Evolutionary conservation across 495 filamentous ascomycete species (phyloP).

Genomic region (Copromyces sp.): DNA sequence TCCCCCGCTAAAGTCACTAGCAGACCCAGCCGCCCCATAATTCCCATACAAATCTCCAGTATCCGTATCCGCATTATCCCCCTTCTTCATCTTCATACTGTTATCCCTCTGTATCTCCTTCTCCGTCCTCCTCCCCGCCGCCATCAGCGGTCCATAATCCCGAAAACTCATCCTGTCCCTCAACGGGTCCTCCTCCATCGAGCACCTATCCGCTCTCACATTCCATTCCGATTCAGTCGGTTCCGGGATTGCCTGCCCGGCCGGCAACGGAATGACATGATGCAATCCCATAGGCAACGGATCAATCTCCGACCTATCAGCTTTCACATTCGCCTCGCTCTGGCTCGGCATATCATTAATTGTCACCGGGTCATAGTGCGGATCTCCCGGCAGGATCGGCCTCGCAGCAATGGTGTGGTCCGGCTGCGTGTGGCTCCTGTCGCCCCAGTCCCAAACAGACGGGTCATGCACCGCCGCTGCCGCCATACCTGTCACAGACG

Average conservation of each 20-base stretch:
- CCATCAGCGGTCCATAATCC: not conserved
- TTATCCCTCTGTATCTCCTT: not conserved
- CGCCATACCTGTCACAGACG: no score
- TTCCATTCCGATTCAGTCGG: constrained; percentile 17
- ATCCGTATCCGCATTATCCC: no score
- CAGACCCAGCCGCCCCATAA: not conserved
- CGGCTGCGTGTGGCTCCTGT: not conserved
- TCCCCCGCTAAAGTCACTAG: not conserved
- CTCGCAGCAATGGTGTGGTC: not conserved
- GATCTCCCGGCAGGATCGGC: not conserved
- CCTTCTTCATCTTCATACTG: no score
- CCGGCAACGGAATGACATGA: constrained; percentile 9
- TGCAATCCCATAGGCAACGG: constrained; percentile 16
- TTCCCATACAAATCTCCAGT: not conserved
- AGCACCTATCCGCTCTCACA: constrained; percentile 11
- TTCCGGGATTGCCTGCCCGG: constrained; percentile 6
- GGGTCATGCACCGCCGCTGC: not conserved
- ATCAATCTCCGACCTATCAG: constrained; percentile 11
- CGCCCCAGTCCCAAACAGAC: not conserved
- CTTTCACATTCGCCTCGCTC: constrained; percentile 19
- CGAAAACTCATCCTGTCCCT: not conserved
- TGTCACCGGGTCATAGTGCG: not conserved
- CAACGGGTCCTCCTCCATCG: constrained; percentile 11
- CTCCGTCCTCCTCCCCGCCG: not conserved
- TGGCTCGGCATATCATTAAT: constrained; percentile 20